These are phyloP conservation scores for Cryphonectria radicalis DNA, from an alignment of 2,329 filamentous ascomycete species.

Conservation along the genomic window DNA sequence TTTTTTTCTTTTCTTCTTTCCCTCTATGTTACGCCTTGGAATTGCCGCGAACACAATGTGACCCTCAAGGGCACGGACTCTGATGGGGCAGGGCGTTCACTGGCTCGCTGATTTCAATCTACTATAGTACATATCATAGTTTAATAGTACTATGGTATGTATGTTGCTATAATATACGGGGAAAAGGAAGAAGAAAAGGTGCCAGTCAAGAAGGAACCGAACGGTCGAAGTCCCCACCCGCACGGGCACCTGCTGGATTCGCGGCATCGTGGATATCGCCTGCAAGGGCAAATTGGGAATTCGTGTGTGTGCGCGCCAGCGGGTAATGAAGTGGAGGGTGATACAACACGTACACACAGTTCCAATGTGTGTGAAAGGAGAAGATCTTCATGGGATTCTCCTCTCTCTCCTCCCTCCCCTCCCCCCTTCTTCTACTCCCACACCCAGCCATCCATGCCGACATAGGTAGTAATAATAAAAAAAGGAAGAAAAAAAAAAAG, in stretches of 20 bases:
- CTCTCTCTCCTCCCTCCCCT: neutral
- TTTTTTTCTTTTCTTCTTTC: neutral
- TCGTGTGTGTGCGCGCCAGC: slow-evolving; percentile 4
- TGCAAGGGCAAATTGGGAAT: slow-evolving; percentile 25
- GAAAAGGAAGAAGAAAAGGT: neutral
- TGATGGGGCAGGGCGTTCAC: neutral
- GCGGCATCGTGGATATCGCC: slow-evolving; percentile 9
- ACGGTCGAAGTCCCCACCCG: neutral
- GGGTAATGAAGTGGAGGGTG: neutral
- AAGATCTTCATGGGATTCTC: neutral
- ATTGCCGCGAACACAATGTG: neutral
- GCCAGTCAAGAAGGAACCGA: neutral
- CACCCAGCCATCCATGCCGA: neutral
- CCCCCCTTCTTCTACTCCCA: neutral
- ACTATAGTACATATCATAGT: neutral
- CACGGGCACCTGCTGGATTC: neutral
- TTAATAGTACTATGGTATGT: too few species aligned
- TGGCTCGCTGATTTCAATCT: neutral
- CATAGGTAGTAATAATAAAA: neutral
- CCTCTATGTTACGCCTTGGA: neutral
- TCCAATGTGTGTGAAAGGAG: neutral
- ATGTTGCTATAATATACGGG: too few species aligned
- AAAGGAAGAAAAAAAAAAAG: neutral
- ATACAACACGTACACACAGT: neutral
- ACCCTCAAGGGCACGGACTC: neutral